Percentiles rank a stretch among this genome's conserved stretches.
phyloP scores from a whole-genome alignment of 495 filamentous ascomycete species.

The Recurvomyces mirabilis region DNA sequence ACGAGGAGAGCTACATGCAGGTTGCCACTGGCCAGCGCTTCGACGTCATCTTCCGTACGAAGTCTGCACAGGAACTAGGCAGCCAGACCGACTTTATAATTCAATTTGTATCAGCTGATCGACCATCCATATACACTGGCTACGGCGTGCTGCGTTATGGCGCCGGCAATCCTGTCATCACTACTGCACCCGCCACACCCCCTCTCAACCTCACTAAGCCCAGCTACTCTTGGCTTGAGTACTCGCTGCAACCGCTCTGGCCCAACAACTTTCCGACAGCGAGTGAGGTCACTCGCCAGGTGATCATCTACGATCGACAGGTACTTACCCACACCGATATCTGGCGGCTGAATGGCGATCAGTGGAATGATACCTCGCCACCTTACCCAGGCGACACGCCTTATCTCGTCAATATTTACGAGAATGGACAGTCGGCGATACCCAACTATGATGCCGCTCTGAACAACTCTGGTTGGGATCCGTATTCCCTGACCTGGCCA shows the following conservation, averaged over 20 bases:
- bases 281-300: slow-evolving; percentile 42
- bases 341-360: slow-evolving; percentile 36
- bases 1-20: slow-evolving; percentile 39
- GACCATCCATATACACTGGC: slow-evolving; percentile 34
- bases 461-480: slow-evolving; percentile 43
- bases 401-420: slow-evolving; percentile 47
- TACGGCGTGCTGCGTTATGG: slow-evolving; percentile 45
- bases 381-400: slow-evolving; percentile 29
- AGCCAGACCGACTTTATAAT: slow-evolving; percentile 39
- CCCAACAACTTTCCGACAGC: slow-evolving; percentile 36
- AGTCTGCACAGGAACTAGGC: slow-evolving; percentile 26
- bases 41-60: slow-evolving; percentile 39
- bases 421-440: slow-evolving; percentile 23
- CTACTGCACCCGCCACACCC: slow-evolving; percentile 22
- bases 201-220: slow-evolving; percentile 35
- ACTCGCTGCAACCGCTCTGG: slow-evolving; percentile 37
- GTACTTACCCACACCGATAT: slow-evolving; percentile 34
- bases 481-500: slow-evolving; percentile 38
- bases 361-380: slow-evolving; percentile 38
- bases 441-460: slow-evolving; percentile 30
- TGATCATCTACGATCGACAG: slow-evolving; percentile 38
- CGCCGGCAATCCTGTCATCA: slow-evolving; percentile 17
- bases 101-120: slow-evolving; percentile 42
- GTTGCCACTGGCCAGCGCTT: slow-evolving; percentile 46
- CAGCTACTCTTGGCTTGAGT: slow-evolving; percentile 41